Base-by-base conservation (phyloP, 2,329 filamentous ascomycete genomes). In the Bipolaris sorokiniana region DNA sequence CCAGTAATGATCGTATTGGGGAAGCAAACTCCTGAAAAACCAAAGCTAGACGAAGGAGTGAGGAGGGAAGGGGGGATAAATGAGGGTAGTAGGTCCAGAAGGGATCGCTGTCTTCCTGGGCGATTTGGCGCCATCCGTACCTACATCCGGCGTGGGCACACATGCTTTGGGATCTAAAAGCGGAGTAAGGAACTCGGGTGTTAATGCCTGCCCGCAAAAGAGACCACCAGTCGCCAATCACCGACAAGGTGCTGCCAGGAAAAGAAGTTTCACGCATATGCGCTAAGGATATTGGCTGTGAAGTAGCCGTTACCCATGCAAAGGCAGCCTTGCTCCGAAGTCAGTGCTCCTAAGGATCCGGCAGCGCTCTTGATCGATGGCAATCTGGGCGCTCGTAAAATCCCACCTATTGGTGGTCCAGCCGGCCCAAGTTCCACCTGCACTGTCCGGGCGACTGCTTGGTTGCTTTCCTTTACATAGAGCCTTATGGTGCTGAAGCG, bases 161-260 rank as follows among this genome's bases (percentile, higher is more conserved):
- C 68, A 67, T 64, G 48, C 28, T 57, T 68, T 61, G 54, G 49
- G 56, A 71, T 70, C 71, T 72, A 71, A 73, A 74, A 69, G 67
- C 64, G 68, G 71, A 72, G 65, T 61, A 18, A 52, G 63, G 56
- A 63, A 62, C 54, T 67, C 70, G 59, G 67, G 62, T 59, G 48
- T 51, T 63, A 51, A 65, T 67, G 65, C 66, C 63, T 50, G 57
- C 44, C 46, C 49, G 46, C 45, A 56, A 7, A 63, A 64, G 62
- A 65, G 63, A 69, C 51, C 38, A 22, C 22, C 36, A 13, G 13
- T 44, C 37, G 45, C 68, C 68, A 72, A 73, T 70, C 52, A 67
- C 22, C 26, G 22, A 47, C 61, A 63, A 54, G 26, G 28, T 15
- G 49, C 41, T 28, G 44, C 62, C 66, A n/a, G 57, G 68, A 67